Evolutionary conservation across 2,329 filamentous ascomycete species (phyloP).

Genomic region (Arthrobotrys conoides): DNA sequence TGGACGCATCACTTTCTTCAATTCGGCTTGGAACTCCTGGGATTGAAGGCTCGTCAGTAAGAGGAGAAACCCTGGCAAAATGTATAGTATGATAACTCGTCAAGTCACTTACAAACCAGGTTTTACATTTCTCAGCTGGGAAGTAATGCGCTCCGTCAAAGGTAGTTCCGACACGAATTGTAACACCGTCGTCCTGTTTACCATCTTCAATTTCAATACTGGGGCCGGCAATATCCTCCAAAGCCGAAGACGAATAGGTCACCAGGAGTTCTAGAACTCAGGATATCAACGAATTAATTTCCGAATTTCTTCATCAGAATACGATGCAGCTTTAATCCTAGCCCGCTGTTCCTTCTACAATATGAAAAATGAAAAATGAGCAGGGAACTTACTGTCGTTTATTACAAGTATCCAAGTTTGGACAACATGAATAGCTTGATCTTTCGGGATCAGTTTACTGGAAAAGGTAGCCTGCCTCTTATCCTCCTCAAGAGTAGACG

Average conservation of each 20-base stretch:
- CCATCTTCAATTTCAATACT: slow-evolving; percentile 39
- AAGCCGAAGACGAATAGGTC: slow-evolving; percentile 24
- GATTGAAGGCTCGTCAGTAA: background rate
- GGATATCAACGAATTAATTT: background rate
- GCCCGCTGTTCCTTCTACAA: too few species aligned
- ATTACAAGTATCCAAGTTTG: slow-evolving; percentile 42
- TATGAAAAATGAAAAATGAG: too few species aligned
- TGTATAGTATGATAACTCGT: background rate
- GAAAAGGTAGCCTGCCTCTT: slow-evolving; percentile 31
- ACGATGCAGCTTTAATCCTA: background rate
- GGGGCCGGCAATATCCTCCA: slow-evolving; percentile 37
- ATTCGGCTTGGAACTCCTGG: slow-evolving; percentile 39
- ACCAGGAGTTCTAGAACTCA: slow-evolving; percentile 26
- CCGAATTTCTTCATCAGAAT: background rate
- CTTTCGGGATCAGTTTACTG: slow-evolving; percentile 35
- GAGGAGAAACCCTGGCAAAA: background rate
- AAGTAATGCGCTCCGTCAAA: slow-evolving; percentile 28
- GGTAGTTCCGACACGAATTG: slow-evolving; percentile 17
- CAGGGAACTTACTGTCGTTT: slow-evolving; percentile 32
- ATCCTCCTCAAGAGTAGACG: slow-evolving; percentile 31
- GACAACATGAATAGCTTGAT: slow-evolving; percentile 30
- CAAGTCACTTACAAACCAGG: slow-evolving; percentile 45
- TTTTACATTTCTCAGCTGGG: slow-evolving; percentile 45
- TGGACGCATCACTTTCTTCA: slow-evolving; percentile 18
- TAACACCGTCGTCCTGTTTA: slow-evolving; percentile 9